Evolutionary conservation across 805 yeast genomes (phyloP), one percentile per base, ranked within the genome.

Genomic region (Komagataella pseudopastoris): DNA sequence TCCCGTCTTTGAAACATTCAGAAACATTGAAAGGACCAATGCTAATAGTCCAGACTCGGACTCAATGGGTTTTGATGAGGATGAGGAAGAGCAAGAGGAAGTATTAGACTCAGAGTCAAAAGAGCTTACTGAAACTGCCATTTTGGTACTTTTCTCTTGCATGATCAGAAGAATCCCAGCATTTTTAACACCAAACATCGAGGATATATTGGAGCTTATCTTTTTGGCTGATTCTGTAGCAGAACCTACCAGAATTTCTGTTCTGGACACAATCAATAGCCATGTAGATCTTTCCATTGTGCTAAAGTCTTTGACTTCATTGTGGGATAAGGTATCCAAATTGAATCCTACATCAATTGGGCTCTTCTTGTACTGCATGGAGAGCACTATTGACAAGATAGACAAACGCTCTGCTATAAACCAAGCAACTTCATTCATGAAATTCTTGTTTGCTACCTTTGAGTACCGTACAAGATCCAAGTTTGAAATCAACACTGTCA

Each of bases 101-200:
- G 56, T 52, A 10, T 10, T 30, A 14, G 39, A 30, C 14, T 30
- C 39, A 6, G 64, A 58, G 23, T 56, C 66, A 2, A 56, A 68
- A 6, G 58, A 63, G 48, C 63, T 79, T 53, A 62, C 88, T 43
- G 93, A 88, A 62, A 71, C 87, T 14, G 78, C 97, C 0, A 74
- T 83, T 14, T 67, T 88, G 53, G 76, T 88, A 43, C 70, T 91
- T 47, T 72, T 87, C 52, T 81, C 96, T 5, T 77, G 89, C 47
- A 72, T 88, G 60, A 70, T 90, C 49, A 87, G 83, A 66, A 81
- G 87, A 58, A 81, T 93, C 56, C 97, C 99, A 43, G 83, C 86
- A 8, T 91, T 91, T 62, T 76, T 91, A 67, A 71, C 79, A 46
- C 80, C 91, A 3, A 81, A 80, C 57, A 69, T 88, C 59, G 75